These are phyloP conservation scores for Fusarium phyllophilum DNA, from an alignment of 2,329 filamentous ascomycete genomes.

Conservation along the genomic window DNA sequence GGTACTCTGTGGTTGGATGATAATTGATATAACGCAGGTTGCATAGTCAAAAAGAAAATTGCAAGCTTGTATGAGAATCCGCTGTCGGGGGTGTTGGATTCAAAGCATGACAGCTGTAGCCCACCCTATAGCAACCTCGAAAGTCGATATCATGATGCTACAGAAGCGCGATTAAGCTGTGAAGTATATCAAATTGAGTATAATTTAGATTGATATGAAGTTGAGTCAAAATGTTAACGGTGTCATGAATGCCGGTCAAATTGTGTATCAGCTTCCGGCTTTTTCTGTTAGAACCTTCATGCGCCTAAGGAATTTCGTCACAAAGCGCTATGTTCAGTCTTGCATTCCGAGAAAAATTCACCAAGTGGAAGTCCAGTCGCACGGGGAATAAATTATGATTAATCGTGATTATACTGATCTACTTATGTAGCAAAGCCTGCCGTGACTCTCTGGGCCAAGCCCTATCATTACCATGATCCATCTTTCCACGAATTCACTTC, in stretches of 20 bases:
- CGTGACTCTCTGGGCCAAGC: neutral
- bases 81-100: no score
- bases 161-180: neutral
- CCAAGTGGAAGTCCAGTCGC: no score
- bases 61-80: neutral
- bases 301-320: neutral
- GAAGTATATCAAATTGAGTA: no score
- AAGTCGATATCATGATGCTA: neutral
- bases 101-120: neutral
- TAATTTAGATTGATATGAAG: no score
- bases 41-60: no score
- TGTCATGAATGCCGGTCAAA: neutral
- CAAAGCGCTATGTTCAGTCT: neutral
- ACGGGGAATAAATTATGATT: neutral
- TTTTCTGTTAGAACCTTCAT: neutral
- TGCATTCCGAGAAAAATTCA: neutral
- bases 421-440: neutral
- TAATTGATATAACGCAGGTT: neutral
- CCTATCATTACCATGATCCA: neutral
- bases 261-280: neutral
- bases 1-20: accelerated
- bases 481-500: neutral
- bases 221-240: accelerated
- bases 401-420: neutral
- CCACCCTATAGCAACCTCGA: neutral